Base-by-base conservation (phyloP, 805 yeast species). In the Clavispora asparagi region DNA sequence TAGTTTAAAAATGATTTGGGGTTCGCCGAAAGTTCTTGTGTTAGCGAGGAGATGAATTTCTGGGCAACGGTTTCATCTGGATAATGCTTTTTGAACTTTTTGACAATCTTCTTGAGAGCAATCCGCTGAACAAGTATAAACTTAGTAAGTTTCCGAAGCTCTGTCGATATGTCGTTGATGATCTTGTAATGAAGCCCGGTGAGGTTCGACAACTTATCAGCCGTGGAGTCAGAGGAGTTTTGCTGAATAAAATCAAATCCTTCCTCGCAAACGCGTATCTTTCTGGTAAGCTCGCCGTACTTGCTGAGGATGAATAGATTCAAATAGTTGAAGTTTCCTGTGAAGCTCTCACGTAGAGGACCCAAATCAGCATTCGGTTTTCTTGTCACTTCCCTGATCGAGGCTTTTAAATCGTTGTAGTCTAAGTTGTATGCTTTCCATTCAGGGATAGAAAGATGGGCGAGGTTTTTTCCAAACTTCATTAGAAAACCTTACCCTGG, bases 401-500 rank as follows among this genome's bases (percentile, higher is more conserved):
- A 73, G 5, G 67, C 65, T 64, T 90, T 91, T 47, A 91, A 62
- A 32, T 82, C 87, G 54, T 88, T 85, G 65, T 91, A 91, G 58
- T 88, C 90, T 36, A 91, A 74, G 63, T 91, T 89, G 65, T 87
- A 84, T 50, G 79, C 78, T 56, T 78, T 78, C 97, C 98, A 91
- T 68, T 87, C 94, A 1, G 91, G 89, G 23, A 89, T 85, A 11
- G 96, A 85, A 55, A 88, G 75, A 52, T 79, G 81, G 44, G 77
- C 71, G 19, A 91, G 74, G 58, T 85, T 90, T 37, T 79, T 73
- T 43, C 97, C 96, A 64, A 90, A 91, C 67, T 89, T 92, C 98
- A 91, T 91, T 41, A 26, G 40, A 23, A 13, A 26, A 13, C 17
- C 17, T 37, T 37, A n/a, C 12, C 29, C 16, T 16, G 25, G n/a